Evolutionary conservation across 2,329 filamentous ascomycete species (phyloP), one percentile per base, ranked within the genome.

Genomic region (Pseudogymnoascus sp.): DNA sequence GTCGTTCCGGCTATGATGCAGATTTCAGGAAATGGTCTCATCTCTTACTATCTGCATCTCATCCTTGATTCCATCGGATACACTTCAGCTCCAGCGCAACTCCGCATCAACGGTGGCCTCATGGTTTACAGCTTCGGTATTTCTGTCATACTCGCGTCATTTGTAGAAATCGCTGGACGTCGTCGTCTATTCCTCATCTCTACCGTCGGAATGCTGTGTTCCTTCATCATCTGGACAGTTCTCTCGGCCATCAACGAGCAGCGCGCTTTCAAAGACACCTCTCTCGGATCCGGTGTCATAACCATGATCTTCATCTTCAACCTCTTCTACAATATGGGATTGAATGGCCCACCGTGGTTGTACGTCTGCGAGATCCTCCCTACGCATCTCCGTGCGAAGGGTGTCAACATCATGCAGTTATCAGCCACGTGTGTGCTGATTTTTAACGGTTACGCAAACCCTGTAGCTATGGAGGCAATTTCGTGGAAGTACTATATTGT

Each of bases 391-490:
- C 46, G 46, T 2, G 46, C 46, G 2, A 25, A 8, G 12, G 23
- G 46, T 1, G 23, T 53, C 0, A 53, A 53, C 1, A 31, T 53
- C 9, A 53, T 53, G 46, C 46, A 53, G 11, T 1, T 72, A 6
- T 69, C 73, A 40, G 71, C 68, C 1, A 70, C 74, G 14, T 53
- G 65, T 9, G 68, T 66, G n/a, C 66, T 75, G 9, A 66, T 67
- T 9, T 77, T 78, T 67, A 78, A 78, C 65, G 72, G 73, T 59
- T 78, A 76, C 60, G 76, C 75, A 23, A 78, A 78, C 64, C 75
- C 77, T 0, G 72, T 78, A 5, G 77, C 74, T 0, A 71, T 76
- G 8, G 66, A 68, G 0, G 65, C 64, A 0, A 69, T 77, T 23
- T 64, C 65, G 6, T 76, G 74, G 75, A 74, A 71, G 60, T 76